A percentile compares a stretch with the other conserved stretches of the same genome.
phyloP scores from a whole-genome alignment of 2,329 filamentous ascomycete genomes.

The Scytalidium sp. region DNA sequence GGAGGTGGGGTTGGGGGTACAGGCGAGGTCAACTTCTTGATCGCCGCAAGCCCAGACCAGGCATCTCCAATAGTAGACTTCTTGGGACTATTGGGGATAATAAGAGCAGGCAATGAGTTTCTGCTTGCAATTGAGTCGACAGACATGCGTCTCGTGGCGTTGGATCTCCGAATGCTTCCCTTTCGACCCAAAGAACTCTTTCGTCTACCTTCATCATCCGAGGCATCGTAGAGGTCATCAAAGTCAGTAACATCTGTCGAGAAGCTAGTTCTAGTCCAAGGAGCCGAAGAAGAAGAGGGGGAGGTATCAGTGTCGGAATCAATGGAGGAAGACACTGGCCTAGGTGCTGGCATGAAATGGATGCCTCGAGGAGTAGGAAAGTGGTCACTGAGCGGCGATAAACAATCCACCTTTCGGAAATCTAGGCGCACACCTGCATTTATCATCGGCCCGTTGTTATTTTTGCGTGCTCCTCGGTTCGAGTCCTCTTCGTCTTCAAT shows the following conservation, averaged over 20 bases:
- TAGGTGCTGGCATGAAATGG: constrained; percentile 61
- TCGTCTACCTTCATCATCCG: constrained; percentile 59
- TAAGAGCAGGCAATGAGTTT: constrained; percentile 43
- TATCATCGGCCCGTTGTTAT: constrained; percentile 25
- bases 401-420: constrained; percentile 32
- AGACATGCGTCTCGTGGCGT: constrained; percentile 25
- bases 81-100: constrained; percentile 36
- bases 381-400: constrained; percentile 49
- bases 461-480: constrained; percentile 21
- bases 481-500: constrained; percentile 50
- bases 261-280: constrained; percentile 61
- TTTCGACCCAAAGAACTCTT: constrained; percentile 27
- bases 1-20: constrained; percentile 62
- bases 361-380: constrained; percentile 71
- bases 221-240: constrained; percentile 84
- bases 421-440: constrained; percentile 11
- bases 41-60: constrained; percentile 43
- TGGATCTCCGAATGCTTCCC: constrained; percentile 25
- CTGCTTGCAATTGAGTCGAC: constrained; percentile 17
- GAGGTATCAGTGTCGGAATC: constrained; percentile 51
- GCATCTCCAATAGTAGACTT: constrained; percentile 31
- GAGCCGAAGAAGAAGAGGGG: constrained; percentile 53
- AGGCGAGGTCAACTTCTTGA: constrained; percentile 53
- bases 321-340: constrained; percentile 59
- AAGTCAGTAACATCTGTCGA: constrained; percentile 70